These are phyloP conservation scores for Penicillium sumatraense DNA, from an alignment of 2,329 filamentous ascomycete species.

Conservation along the genomic window DNA sequence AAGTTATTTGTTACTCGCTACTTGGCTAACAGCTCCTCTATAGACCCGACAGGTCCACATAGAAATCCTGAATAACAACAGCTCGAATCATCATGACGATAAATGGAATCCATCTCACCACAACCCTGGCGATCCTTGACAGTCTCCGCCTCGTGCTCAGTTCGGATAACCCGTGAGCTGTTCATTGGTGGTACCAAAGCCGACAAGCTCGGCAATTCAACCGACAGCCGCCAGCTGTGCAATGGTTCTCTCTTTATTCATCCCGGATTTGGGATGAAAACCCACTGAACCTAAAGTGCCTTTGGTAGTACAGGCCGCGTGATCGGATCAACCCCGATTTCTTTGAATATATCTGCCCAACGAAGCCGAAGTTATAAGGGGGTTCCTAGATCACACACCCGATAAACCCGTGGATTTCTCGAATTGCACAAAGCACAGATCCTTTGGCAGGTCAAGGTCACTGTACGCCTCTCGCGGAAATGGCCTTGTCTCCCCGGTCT, in stretches of 20 bases:
- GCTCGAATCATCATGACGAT: neutral
- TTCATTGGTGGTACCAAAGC: neutral
- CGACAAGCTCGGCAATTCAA: neutral
- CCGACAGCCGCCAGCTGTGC: neutral
- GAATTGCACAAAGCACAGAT: conserved; percentile 33
- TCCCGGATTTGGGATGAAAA: neutral
- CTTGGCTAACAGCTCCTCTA: neutral
- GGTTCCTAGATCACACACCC: neutral
- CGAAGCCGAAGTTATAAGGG: neutral
- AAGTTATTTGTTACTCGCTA: neutral
- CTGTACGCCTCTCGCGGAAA: conserved; percentile 27
- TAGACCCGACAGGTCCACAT: neutral
- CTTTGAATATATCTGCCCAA: neutral
- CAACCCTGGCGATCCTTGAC: neutral
- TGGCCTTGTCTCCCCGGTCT: conserved; percentile 26
- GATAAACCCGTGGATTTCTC: conserved; percentile 12
- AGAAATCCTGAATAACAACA: neutral
- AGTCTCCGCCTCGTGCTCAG: neutral
- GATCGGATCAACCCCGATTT: neutral
- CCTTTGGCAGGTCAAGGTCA: conserved; percentile 22
- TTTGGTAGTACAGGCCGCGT: neutral
- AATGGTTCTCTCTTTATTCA: neutral
- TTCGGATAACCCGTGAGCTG: neutral
- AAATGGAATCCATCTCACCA: neutral
- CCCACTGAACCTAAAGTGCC: neutral